Evolutionary conservation across 345 rosid species (phyloP).

Genomic region (Aegle marmelos): DNA sequence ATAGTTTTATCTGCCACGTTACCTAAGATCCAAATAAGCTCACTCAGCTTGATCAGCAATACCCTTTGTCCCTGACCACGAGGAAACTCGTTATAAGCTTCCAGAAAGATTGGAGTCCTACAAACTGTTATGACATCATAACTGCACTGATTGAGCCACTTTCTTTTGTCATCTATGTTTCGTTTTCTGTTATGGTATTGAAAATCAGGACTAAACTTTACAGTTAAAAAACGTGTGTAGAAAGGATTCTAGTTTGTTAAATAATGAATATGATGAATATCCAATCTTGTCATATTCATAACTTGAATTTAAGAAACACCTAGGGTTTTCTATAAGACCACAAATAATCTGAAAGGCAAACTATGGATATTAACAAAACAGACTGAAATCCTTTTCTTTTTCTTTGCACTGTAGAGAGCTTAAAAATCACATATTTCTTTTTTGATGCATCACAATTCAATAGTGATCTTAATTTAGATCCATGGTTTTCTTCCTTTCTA

Average conservation of each 20-base stretch:
- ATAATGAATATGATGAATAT: background rate
- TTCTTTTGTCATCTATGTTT: background rate
- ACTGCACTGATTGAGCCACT: slow-evolving; percentile 3
- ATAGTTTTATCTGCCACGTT: slow-evolving; percentile 91
- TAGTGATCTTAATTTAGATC: background rate
- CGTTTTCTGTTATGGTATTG: background rate
- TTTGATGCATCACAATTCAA: background rate
- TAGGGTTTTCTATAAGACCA: background rate
- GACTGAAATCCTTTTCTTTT: background rate
- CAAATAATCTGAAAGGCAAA: background rate
- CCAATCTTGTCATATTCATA: background rate
- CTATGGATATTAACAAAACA: background rate
- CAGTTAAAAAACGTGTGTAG: background rate
- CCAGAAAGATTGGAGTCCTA: slow-evolving; percentile 83
- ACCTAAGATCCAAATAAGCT: slow-evolving; percentile 98
- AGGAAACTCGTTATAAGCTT: slow-evolving; percentile 66
- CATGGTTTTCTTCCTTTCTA: background rate
- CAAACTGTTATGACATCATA: slow-evolving; percentile 56
- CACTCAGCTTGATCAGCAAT: slow-evolving; percentile 84
- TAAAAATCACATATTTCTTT: background rate
- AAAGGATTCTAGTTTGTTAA: background rate
- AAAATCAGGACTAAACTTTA: background rate
- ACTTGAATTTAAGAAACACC: background rate
- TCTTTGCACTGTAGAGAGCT: background rate
- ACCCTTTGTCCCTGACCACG: slow-evolving; percentile 89